phyloP scores from a whole-genome alignment of 2,329 filamentous ascomycete species.

The Dothidotthia symphoricarpi region DNA sequence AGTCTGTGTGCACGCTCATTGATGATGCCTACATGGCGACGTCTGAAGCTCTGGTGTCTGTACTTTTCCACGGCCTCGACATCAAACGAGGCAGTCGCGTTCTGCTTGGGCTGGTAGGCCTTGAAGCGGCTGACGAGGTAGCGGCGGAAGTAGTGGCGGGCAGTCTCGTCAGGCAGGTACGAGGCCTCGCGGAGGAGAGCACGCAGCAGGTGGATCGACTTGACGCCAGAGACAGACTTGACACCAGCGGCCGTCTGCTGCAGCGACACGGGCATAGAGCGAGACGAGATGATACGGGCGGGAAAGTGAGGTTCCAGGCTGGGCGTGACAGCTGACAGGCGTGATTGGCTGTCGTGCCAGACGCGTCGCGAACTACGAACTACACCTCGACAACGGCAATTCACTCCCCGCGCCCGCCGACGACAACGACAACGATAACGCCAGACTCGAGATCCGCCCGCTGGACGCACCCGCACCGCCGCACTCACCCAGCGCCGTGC shows the following conservation, averaged over 20 bases:
- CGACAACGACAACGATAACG: not conserved
- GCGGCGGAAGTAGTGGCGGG: constrained; percentile 51
- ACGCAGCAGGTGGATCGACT: constrained; percentile 52
- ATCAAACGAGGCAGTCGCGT: constrained; percentile 14
- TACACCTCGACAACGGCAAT: not conserved
- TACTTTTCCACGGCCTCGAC: constrained; percentile 19
- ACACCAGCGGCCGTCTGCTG: constrained; percentile 16
- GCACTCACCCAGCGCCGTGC: constrained; percentile 8
- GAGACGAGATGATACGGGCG: no score
- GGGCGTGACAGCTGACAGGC: no score
- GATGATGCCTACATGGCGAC: constrained; percentile 23
- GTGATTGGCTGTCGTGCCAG: constrained; percentile 18
- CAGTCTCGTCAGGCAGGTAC: constrained; percentile 60
- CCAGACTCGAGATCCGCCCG: no score
- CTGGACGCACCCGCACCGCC: not conserved
- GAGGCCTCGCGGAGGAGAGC: constrained; percentile 58
- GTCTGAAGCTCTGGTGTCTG: constrained; percentile 20
- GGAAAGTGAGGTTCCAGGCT: no score
- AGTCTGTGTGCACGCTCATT: constrained; percentile 18
- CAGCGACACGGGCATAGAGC: constrained; percentile 15
- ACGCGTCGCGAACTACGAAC: not conserved
- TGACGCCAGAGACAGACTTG: constrained; percentile 11
- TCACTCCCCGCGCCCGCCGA: not conserved
- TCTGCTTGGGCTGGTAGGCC: constrained; percentile 38
- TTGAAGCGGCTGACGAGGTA: constrained; percentile 53